Base-by-base conservation (phyloP, 805 yeast species). In the Suhomyces xylopsoci region DNA sequence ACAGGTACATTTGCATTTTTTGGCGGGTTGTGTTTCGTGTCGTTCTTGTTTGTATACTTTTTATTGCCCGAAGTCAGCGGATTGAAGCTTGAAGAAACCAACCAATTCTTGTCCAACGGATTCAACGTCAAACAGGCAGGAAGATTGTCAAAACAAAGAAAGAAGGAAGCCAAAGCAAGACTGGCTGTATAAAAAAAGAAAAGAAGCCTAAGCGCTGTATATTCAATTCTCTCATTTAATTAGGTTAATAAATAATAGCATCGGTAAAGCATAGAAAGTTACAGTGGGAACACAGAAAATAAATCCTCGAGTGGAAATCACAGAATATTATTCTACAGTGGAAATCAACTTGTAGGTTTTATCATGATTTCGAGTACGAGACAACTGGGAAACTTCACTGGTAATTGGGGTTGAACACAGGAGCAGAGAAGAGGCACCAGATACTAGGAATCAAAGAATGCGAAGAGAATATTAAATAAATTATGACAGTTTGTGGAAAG, bases 51-150 rank as follows among this genome's bases (percentile, higher is more conserved):
- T 65, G 88, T 88, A 36, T 87, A 75, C 73, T 87, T 91, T 80
- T 84, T 90, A 64, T 89, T 91, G 63, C 98, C 98, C 26, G 99
- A 93, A 72, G 82, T 96, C 44, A 83, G 96, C 1, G 94, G 94
- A 46, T 80, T 93, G 65, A 91, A 89, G 62, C 77, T 93, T 54
- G 99, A 94, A 69, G 97, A 93, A 72, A 89, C 96, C 47, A 96
- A 92, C 62, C 80, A 81, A 50, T 78, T 93, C 17, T 79, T 93
- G 58, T 78, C 85, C 38, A 88, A 85, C 55, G 98, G 98, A 1
- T 93, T 93, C 77, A 88, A 89, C 61, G 89, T 94, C 58, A 85
- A 82, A 62, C 66, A 63, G 49, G 79, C 82, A 9, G 53, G 70
- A n/a, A 51, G 60, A 42, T 55, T 80, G 45, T 68, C 78, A 1